Percentiles rank a stretch among this genome's conserved stretches.
phyloP scores from a whole-genome alignment of 192 early-diverging fungal genomes.

The Coemansia sp. region DNA sequence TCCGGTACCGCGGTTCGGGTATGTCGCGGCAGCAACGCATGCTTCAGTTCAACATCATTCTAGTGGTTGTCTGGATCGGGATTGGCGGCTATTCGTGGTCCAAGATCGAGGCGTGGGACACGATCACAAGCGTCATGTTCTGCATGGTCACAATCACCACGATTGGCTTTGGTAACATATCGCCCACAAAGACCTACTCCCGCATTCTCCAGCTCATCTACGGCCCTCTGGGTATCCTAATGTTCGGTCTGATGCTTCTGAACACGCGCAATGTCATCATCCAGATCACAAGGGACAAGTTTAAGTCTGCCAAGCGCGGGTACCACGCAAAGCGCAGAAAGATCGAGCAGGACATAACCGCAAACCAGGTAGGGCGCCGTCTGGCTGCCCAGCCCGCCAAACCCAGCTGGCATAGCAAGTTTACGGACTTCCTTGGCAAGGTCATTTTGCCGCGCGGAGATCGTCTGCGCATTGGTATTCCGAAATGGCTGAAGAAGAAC shows the following conservation, averaged over 20 bases:
- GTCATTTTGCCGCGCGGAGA: slow-evolving; percentile 27
- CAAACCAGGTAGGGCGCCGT: slow-evolving; percentile 34
- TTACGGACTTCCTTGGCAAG: slow-evolving; percentile 26
- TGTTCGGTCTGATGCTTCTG: slow-evolving; percentile 54
- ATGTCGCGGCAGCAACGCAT: slow-evolving; percentile 55
- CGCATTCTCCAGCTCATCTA: slow-evolving; percentile 44
- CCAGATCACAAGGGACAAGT: slow-evolving; percentile 39
- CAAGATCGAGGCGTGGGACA: slow-evolving; percentile 52
- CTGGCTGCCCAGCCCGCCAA: slow-evolving; percentile 32
- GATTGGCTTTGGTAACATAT: slow-evolving; percentile 51
- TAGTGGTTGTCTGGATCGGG: slow-evolving; percentile 53
- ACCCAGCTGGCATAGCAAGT: slow-evolving; percentile 19
- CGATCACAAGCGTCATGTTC: slow-evolving; percentile 46
- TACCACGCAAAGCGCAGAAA: slow-evolving; percentile 27
- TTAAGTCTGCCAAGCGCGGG: slow-evolving; percentile 34
- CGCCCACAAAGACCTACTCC: slow-evolving; percentile 40
- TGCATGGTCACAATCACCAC: slow-evolving; percentile 54
- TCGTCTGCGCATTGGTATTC: slow-evolving; percentile 41
- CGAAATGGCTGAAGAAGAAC: slow-evolving; percentile 32
- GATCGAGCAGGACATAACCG: slow-evolving; percentile 36
- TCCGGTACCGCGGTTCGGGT: slow-evolving; percentile 53
- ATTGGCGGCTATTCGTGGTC: slow-evolving; percentile 55
- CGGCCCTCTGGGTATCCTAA: slow-evolving; percentile 48
- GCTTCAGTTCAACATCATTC: slow-evolving; percentile 54
- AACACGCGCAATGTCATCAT: slow-evolving; percentile 53